Percentiles rank a stretch among this genome's conserved stretches.
These are phyloP conservation scores for Colletotrichum sp. DNA, from an alignment of 2,329 filamentous ascomycete genomes.

Conservation along the genomic window DNA sequence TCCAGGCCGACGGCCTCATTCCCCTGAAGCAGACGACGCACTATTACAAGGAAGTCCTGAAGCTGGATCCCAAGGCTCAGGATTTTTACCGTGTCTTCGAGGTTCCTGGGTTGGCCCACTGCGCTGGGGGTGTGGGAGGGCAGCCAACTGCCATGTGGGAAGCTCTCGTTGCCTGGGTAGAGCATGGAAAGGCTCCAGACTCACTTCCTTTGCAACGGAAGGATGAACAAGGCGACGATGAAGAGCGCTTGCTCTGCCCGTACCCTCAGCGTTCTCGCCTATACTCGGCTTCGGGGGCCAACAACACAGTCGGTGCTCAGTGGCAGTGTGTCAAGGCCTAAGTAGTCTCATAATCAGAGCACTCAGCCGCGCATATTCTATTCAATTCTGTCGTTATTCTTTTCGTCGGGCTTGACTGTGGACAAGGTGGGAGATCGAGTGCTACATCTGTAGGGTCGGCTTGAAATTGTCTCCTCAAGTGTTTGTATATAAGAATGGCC, in stretches of 20 bases:
- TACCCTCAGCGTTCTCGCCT: background rate
- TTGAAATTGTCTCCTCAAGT: background rate
- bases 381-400: background rate
- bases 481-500: background rate
- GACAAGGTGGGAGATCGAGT: background rate
- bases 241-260: background rate
- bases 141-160: conserved; percentile 26
- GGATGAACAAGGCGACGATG: background rate
- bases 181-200: conserved; percentile 31
- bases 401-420: accelerated
- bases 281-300: background rate
- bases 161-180: conserved; percentile 28
- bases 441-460: background rate
- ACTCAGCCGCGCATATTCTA: accelerated
- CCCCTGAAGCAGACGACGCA: conserved; percentile 20
- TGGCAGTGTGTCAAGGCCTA: background rate
- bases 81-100: conserved; percentile 37
- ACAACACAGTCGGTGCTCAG: background rate
- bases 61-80: conserved; percentile 20
- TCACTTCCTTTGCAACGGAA: background rate
- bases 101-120: conserved; percentile 36
- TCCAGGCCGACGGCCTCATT: conserved; percentile 25
- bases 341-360: background rate
- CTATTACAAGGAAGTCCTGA: conserved; percentile 30
- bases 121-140: conserved; percentile 28